Evolutionary conservation across 371 early-diverging fungal species (phyloP), one percentile per base, ranked within the genome.

Genomic region (Mucor racemosus): DNA sequence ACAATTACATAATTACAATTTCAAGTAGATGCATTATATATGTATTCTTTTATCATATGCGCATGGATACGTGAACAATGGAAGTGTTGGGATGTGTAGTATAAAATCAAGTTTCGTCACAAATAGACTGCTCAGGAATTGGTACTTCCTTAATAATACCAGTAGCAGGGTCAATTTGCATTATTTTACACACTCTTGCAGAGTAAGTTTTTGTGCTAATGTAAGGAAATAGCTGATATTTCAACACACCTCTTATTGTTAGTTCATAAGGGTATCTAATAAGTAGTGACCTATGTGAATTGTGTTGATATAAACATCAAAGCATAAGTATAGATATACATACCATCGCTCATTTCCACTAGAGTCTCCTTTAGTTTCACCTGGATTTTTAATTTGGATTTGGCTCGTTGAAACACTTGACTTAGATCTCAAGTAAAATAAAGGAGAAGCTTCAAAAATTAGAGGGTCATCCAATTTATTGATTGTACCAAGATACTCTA

Each of bases 261-360:
- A 90, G 65, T 58, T 88, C 87, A 72, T 86, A 90, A 21, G 87
- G 88, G 44, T 86, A 80, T 39, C 84, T 77, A 57, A 88, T 73
- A 35, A 90, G 57, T 35, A 73, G 69, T 9, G 80, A 77, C 90
- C 90, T 85, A 17, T 19, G 34, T 13, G 15, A 54, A 19, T 1
- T 31, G 19, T 53, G 26, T 17, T 35, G 19, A 21, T 56, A 5
- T 4, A 38, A 15, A 55, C 33, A 13, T 36, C 42, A 13, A 6
- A 35, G 11, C 13, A 36, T 57, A 14, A 19, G 13, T 21, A 14
- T 34, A 1, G 54, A 3, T 21, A 19, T 31, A 15, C 44, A 41
- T 74, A 81, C 81, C 81, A 85, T 73, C 80, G 60, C 53, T 82
- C 81, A 60, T 82, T 82, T 11, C 78, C 83, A 38, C 69, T 78